phyloP scores from a whole-genome alignment of 345 rosid species.

The Iberis pinnata region DNA sequence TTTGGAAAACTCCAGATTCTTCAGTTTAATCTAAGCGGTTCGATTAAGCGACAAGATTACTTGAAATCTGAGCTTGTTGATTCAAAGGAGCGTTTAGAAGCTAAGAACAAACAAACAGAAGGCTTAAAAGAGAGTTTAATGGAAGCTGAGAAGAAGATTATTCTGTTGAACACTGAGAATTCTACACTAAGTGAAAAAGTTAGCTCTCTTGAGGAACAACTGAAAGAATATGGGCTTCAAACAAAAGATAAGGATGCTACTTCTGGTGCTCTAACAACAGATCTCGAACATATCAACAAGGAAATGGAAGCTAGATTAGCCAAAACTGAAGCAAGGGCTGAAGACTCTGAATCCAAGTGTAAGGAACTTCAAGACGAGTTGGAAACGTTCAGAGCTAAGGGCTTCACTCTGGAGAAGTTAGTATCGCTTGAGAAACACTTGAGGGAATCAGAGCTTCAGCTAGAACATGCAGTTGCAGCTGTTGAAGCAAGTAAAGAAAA shows the following conservation, averaged over 20 bases:
- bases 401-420: slow-evolving; percentile 10
- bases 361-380: slow-evolving; percentile 49
- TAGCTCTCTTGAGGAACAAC: slow-evolving; percentile 44
- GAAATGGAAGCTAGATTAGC: slow-evolving; percentile 31
- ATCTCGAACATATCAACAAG: slow-evolving; percentile 12
- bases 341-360: slow-evolving; percentile 46
- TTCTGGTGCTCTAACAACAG: slow-evolving; percentile 27
- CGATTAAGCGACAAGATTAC: slow-evolving; percentile 45
- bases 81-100: slow-evolving; percentile 39
- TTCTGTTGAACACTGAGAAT: slow-evolving; percentile 45
- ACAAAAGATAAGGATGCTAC: slow-evolving; percentile 34
- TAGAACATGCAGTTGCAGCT: slow-evolving; percentile 74
- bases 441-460: slow-evolving; percentile 55
- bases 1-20: slow-evolving; percentile 52
- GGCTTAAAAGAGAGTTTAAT: slow-evolving; percentile 44
- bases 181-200: slow-evolving; percentile 45
- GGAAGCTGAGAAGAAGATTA: slow-evolving; percentile 51
- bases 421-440: slow-evolving; percentile 55
- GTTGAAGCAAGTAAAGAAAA: slow-evolving; percentile 84
- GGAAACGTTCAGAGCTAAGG: slow-evolving; percentile 39
- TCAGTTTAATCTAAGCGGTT: slow-evolving; percentile 61
- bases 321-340: slow-evolving; percentile 45
- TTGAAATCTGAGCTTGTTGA: slow-evolving; percentile 42
- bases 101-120: slow-evolving; percentile 47
- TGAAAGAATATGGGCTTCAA: slow-evolving; percentile 40